Evolutionary conservation across 768 basidiomycete species (phyloP), one percentile per base, ranked within the genome.

Genomic region (Dioszegia crocea): DNA sequence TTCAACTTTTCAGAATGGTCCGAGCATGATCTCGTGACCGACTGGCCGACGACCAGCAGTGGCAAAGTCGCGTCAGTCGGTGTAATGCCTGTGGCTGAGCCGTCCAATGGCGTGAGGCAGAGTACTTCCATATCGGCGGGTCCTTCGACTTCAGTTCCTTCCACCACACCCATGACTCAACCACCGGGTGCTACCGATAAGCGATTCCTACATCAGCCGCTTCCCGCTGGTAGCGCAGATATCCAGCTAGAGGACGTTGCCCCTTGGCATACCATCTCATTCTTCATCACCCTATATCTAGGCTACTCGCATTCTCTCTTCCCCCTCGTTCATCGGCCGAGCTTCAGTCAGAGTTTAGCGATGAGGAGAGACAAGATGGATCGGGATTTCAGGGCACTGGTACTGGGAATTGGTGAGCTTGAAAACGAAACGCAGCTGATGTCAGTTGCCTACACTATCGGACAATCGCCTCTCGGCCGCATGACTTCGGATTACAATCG

Each of bases 311-410:
- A 68, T 29, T 56, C 64, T 4, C 57, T 65, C 19, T 56, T 61
- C 31, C 67, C 67, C 17, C 53, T 68, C 29, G 64, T 68, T 16
- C 67, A 68, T 41, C 63, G 64, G 16, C 67, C 67, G 29, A 68
- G 56, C 36, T 68, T 68, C 46, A 60, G 62, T 6, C 56, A 56
- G 14, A 44, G 31, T 19, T 30, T 68, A 19, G 64, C 64, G 3
- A 57, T 59, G 48, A 39, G 67, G n/a, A 44, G 56, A 2, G 67
- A 68, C 46, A 54, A 59, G 24, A 39, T 38, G 36, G 67, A 68
- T 41, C 53, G 59, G 41, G 46, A 61, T 19, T 61, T 65, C 23
- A 47, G 55, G 24, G 60, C 60, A 5, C 33, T 61, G 17, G 40
- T 61, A 1, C 36, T 61, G 16, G 60, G 60, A 3, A 50, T 61